Evolutionary conservation across 306 rosid genomes (phyloP), one percentile per base, ranked within the genome.

Genomic region (Crataegus laevigata): DNA sequence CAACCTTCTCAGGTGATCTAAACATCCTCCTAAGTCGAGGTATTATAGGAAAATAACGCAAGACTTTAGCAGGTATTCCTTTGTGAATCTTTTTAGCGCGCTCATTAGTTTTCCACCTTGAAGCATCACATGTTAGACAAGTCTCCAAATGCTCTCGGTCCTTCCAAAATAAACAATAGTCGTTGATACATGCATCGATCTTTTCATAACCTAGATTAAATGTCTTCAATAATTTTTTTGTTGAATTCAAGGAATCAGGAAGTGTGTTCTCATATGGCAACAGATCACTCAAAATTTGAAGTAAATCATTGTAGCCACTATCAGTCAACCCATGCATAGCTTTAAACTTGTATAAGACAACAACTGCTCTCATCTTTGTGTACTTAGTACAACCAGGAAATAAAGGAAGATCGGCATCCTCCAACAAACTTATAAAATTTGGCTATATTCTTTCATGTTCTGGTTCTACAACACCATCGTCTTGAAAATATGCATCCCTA

Each of bases 181-280:
- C 30, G 8, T 59, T 73, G 6, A 36, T 1, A 42, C 50, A 66
- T 3, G 54, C 47, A 66, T 66, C 3, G 11, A 66, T 66, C 29
- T 66, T 68, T 11, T 40, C 72, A 11, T 42, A 68, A 40, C 72
- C 72, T 21, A 68, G 72, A 68, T 68, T 57, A 68, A 42, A n/a
- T 11, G 21, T 25, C 29, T 68, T 24, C 5, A 42, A 15, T 24
- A 68, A 0, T 13, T 42, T 68, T 68, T 68, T 42, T 64, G 36
- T 42, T 3, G 36, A 68, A 42, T 68, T 3, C 42, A 42, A 43
- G 5, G 72, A 68, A 68, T 68, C 5, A 6, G 11, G 72, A n/a
- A 68, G 57, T 17, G 22, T 63, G 43, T 32, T 17, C 22, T 21
- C 25, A 6, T 8, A 0, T 34, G 28, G 69, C 29, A 34, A 3